Evolutionary conservation across 2,329 filamentous ascomycete genomes (phyloP).

Genomic region (Tolypocladium guangdongense): DNA sequence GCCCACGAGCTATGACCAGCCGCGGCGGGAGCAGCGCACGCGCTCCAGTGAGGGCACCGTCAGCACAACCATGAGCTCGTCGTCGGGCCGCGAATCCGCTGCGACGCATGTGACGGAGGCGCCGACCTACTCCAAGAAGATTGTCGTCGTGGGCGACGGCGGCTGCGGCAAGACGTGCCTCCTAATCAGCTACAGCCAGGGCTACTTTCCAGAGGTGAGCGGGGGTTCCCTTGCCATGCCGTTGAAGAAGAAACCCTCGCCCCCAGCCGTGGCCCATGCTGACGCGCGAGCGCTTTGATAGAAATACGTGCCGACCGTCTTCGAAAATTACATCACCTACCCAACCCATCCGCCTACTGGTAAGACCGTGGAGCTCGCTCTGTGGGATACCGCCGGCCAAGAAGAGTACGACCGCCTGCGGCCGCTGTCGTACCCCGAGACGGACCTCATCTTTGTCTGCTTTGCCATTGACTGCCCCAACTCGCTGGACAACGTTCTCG

Average conservation of each 20-base stretch:
- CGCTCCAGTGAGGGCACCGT: slow-evolving; percentile 83
- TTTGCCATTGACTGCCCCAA: slow-evolving; percentile 99
- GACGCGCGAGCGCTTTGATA: slow-evolving; percentile 25
- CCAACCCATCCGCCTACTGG: slow-evolving; percentile 78
- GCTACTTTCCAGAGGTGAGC: slow-evolving; percentile 93
- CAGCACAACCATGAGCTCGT: slow-evolving; percentile 71
- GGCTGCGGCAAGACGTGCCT: slow-evolving; percentile 98
- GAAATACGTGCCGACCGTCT: slow-evolving; percentile 99
- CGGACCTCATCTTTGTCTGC: slow-evolving; percentile 95
- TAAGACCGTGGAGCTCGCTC: slow-evolving; percentile 89
- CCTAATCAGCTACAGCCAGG: slow-evolving; percentile 96
- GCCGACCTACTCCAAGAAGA: slow-evolving; percentile 95
- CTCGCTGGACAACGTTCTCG: slow-evolving; percentile 94
- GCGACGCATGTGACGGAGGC: slow-evolving; percentile 82
- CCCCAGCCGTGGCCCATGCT: slow-evolving; percentile 1
- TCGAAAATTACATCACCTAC: slow-evolving; percentile 99
- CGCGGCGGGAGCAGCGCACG: slow-evolving; percentile 37
- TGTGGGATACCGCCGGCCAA: slow-evolving; percentile 98
- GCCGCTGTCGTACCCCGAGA: slow-evolving; percentile 94
- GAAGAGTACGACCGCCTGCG: slow-evolving; percentile 96
- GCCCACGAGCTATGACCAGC: slow-evolving; percentile 23
- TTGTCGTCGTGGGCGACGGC: slow-evolving; percentile 95
- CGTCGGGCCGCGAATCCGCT: slow-evolving; percentile 64
- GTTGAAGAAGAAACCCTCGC: background rate
- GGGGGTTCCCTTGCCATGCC: background rate